Evolutionary conservation across 768 basidiomycete species (phyloP), one percentile per base, ranked within the genome.

Genomic region (Hygrophorus pudorinus): DNA sequence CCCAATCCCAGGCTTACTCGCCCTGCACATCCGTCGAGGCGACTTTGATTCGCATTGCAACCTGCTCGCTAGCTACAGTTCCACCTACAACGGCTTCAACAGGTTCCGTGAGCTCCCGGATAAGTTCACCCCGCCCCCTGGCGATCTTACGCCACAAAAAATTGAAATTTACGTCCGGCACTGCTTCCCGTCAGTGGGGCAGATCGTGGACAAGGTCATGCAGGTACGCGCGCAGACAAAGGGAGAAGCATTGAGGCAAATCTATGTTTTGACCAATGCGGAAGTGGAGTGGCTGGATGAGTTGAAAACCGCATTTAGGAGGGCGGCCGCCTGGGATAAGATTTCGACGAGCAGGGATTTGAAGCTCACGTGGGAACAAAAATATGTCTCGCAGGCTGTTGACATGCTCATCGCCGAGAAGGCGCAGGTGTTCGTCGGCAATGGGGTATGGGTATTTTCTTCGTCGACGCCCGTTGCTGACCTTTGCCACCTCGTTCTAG

Each of bases 361-460:
- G 36, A 44, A 53, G 27, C 52, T 81, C 14, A 66, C 61, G 9
- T 68, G 69, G 70, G 77, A 80, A 54, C 72, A 75, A 43, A 70
- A 71, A 48, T 72, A 71, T 9, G 70, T 80, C 9, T 62, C 70
- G 16, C 76, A 80, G 57, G 70, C 75, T 3, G 58, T 79, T 53
- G 83, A 85, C 58, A 83, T 84, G 81, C 65, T 78, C 50, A 71
- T 84, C 33, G 81, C 70, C 10, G 66, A 76, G 54, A 61, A 76
- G 41, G 80, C 81, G 1, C 73, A 80, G 51, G 66, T 76, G 45
- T 75, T 85, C 48, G 62, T 85, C 34, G 83, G 83, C 6, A 85
- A 85, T 53, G 83, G 81, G 46, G 81, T 80, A 54, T 51, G 79
- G 72, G 12, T 27, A 13, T 38, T 24, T 39, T 13, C 20, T 24